Evolutionary conservation across 441 rosid genomes (phyloP).

Genomic region (Adansonia madagascariensis): DNA sequence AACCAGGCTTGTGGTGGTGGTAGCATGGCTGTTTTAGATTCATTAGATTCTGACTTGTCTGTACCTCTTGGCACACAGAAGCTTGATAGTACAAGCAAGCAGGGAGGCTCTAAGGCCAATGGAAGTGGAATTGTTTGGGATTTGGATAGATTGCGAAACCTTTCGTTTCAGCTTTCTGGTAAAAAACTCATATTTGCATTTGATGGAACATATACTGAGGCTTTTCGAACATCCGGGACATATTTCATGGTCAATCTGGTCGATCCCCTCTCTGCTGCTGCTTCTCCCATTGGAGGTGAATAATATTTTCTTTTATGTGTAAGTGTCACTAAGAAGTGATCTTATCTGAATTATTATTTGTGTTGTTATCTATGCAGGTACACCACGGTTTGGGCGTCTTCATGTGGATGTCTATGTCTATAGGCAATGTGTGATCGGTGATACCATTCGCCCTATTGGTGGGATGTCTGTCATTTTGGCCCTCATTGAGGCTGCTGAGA

Average conservation of each 20-base stretch:
- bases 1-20: conserved; percentile 99
- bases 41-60: conserved; percentile 82
- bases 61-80: conserved; percentile 67
- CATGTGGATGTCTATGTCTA: conserved; percentile 82
- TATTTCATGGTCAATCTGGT: conserved; percentile 95
- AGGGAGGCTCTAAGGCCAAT: conserved; percentile 82
- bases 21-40: conserved; percentile 97
- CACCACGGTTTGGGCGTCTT: conserved; percentile 97
- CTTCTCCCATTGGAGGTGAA: conserved; percentile 99
- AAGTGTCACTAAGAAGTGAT: not conserved
- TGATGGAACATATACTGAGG: conserved; percentile 94
- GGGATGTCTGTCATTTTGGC: conserved; percentile 92
- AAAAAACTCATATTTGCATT: conserved; percentile 99
- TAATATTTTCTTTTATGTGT: conserved; percentile 21
- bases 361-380: conserved; percentile 54
- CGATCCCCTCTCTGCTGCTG: conserved; percentile 98
- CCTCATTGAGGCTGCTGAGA: conserved; percentile 95
- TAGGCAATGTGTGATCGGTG: conserved; percentile 92
- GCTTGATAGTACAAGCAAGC: conserved; percentile 71
- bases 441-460: conserved; percentile 89
- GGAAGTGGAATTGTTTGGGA: conserved; percentile 99
- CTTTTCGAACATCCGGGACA: conserved; percentile 78
- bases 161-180: conserved; percentile 91
- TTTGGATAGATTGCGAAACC: conserved; percentile 86
- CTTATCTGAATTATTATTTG: conserved; percentile 10